Conservation (phyloP, 2,329 filamentous ascomycete genomes). For the Karstenula rhodostoma region DNA sequence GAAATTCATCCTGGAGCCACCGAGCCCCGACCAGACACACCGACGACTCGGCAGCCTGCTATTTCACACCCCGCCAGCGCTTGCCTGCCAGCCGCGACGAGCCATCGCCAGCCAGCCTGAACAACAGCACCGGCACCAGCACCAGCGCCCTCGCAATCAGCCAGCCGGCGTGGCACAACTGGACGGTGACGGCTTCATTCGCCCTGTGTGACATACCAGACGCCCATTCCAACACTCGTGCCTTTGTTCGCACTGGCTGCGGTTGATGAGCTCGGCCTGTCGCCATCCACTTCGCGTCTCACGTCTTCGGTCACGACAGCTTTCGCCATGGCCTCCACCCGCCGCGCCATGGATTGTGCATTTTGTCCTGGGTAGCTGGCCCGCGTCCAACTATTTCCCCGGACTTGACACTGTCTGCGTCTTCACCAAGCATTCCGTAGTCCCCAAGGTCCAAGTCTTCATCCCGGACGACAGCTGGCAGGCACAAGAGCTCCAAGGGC, state of each 20-base stretch:
- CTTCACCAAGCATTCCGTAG: not conserved
- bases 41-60: constrained; percentile 9
- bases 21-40: constrained; percentile 5
- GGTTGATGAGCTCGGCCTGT: constrained; percentile 26
- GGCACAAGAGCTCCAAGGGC: constrained; percentile 27
- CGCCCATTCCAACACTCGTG: not conserved
- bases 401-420: not conserved
- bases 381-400: not conserved
- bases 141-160: not conserved
- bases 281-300: constrained; percentile 30
- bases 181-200: not conserved
- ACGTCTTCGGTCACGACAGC: constrained; percentile 34
- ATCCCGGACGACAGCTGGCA: not conserved
- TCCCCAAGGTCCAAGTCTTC: not conserved
- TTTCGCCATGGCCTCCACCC: constrained; percentile 23
- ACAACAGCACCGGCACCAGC: not conserved
- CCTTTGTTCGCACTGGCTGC: not conserved
- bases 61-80: constrained; percentile 8
- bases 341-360: constrained; percentile 16
- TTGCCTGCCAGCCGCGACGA: not conserved
- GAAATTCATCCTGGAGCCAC: constrained; percentile 19
- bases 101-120: not conserved
- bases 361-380: constrained; percentile 5
- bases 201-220: not conserved
- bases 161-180: not conserved